Base-by-base conservation (phyloP, 306 rosid species). In the Coriaria nepalensis region DNA sequence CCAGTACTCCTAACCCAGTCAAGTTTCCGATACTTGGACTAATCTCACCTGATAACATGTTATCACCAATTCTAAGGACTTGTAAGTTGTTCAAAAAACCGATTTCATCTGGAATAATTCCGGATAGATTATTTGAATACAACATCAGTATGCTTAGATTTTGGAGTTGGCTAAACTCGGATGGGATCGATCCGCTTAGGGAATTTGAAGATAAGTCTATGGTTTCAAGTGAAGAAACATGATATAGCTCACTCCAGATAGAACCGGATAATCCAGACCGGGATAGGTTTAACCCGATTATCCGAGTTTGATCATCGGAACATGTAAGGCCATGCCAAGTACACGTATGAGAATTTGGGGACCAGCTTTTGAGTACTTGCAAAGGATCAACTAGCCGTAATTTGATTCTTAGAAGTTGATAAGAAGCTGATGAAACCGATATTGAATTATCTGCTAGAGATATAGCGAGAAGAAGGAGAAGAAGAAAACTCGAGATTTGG, bases 181-280 rank as follows among this genome's bases (percentile, higher is more conserved):
- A 54, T 60, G 98, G 92, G 45, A 90, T 76, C 9, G 69, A 64
- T 7, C 98, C 95, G 10, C 72, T 59, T 63, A 90, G 74, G 11
- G 55, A 64, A 61, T 90, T 90, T 32, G 75, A 75, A 34, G 98
- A 85, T 71, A 90, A 65, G 69, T 90, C 98, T 35, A 90, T 81
- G 20, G 68, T 66, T 85, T 75, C 76, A 59, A 90, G 81, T 39
- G 76, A 65, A 63, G 62, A 34, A 48, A 90, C 62, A 37, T 52
- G 68, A 51, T 68, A 70, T 37, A 85, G 56, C 59, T 77, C 81
- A 33, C 29, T 29, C 14, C 92, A 71, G 55, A 77, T 64, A 55
- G 72, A 62, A 61, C 98, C 98, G 41, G 94, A 79, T 44, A 90
- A 56, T 58, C 92, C 80, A 50, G 87, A 79, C 50, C 60, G 57